phyloP scores from a whole-genome alignment of 2,329 filamentous ascomycete species.

The Beauveria bassiana region DNA sequence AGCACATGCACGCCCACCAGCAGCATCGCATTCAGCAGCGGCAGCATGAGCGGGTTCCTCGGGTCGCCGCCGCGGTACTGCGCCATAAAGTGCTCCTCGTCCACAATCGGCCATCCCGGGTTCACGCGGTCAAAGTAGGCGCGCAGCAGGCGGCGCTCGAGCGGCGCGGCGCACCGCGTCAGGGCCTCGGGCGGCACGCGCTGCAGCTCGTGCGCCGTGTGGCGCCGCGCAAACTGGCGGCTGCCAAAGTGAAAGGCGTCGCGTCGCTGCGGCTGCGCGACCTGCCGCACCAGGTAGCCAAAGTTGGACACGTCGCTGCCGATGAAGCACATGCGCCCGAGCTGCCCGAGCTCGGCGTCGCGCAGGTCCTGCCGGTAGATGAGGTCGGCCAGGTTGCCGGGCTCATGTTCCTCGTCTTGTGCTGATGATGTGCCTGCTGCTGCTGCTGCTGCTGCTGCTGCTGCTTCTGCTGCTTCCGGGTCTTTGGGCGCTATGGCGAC shows the following conservation, averaged over 20 bases:
- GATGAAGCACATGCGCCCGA: conserved; percentile 44
- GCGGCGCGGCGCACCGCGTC: conserved; percentile 30
- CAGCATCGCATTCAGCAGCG: conserved; percentile 42
- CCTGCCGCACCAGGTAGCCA: conserved; percentile 45
- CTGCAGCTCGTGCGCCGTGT: conserved; percentile 24
- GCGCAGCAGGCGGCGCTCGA: conserved; percentile 41
- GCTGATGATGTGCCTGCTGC: not conserved
- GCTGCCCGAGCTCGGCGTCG: conserved; percentile 36
- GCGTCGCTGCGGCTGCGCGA: conserved; percentile 22
- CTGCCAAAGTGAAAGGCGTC: conserved; percentile 28
- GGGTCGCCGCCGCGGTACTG: conserved; percentile 40
- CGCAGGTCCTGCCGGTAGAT: conserved; percentile 40
- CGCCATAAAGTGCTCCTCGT: conserved; percentile 42
- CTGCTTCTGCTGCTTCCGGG: not conserved
- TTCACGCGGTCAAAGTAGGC: conserved; percentile 45
- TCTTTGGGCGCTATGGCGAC: not conserved
- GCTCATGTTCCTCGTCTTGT: conserved; percentile 30
- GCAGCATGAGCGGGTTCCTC: conserved; percentile 35
- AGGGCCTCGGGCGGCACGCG: conserved; percentile 38
- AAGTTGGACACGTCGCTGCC: conserved; percentile 49
- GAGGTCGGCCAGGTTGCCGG: conserved; percentile 41
- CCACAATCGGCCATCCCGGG: conserved; percentile 42
- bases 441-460: not conserved
- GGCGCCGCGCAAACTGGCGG: conserved; percentile 28
- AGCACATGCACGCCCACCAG: conserved; percentile 44